Percentiles rank a stretch among this genome's conserved stretches.
Conservation (phyloP, 169 alveolate genomes). For the Plasmodium cynomolgi region DNA sequence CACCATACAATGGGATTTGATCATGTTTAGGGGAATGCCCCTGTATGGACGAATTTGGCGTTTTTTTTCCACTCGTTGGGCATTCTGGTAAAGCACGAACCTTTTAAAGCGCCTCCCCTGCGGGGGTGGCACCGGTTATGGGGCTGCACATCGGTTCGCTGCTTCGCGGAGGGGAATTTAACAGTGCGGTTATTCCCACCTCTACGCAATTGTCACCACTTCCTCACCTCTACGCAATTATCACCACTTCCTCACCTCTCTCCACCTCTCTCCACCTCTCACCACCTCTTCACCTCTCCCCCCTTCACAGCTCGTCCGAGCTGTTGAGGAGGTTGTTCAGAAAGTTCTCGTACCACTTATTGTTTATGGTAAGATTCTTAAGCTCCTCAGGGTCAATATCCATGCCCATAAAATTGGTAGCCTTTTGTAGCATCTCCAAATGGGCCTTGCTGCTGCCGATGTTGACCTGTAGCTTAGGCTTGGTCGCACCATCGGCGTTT, state of each 20-base stretch:
- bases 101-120: too few species aligned
- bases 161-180: neutral
- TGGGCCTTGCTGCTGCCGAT: slow-evolving; percentile 48
- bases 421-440: slow-evolving; percentile 67
- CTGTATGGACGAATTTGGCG: neutral
- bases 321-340: slow-evolving; percentile 47
- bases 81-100: too few species aligned
- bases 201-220: neutral
- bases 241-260: neutral
- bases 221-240: too few species aligned
- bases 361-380: slow-evolving; percentile 40
- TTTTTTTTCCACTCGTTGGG: too few species aligned
- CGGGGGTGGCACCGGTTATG: neutral
- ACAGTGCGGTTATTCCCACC: neutral
- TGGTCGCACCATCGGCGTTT: slow-evolving; percentile 16
- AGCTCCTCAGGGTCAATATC: slow-evolving; percentile 57
- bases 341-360: slow-evolving; percentile 69
- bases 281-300: neutral
- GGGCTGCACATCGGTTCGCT: neutral
- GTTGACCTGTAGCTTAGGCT: slow-evolving; percentile 57
- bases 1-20: neutral
- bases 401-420: slow-evolving; percentile 72
- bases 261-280: neutral
- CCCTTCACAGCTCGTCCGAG: slow-evolving; percentile 49
- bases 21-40: neutral